phyloP scores from a whole-genome alignment of 371 early-diverging fungal genomes.

The Apophysomyces variabilis region DNA sequence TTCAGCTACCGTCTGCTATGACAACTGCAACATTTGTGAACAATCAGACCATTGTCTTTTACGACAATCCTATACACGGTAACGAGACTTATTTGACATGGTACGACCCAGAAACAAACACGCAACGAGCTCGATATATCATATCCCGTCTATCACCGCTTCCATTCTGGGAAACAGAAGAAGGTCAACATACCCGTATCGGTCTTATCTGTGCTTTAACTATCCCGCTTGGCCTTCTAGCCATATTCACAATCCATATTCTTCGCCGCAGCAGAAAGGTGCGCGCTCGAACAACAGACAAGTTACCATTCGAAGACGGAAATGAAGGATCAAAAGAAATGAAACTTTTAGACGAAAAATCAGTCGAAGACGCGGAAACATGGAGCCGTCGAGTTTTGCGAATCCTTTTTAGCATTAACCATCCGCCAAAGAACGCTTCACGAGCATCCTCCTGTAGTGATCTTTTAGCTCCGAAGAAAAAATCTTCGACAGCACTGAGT shows the following conservation, averaged over 20 bases:
- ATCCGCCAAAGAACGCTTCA: neutral
- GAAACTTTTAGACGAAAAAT: constrained; percentile 5
- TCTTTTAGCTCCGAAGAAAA: neutral
- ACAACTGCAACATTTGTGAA: neutral
- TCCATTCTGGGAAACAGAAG: constrained; percentile 1
- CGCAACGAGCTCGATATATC: neutral
- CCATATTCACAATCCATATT: neutral
- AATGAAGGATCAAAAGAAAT: neutral
- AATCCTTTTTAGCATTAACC: neutral
- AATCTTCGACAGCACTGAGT: neutral
- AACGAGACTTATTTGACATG: neutral
- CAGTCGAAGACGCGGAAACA: constrained; percentile 6
- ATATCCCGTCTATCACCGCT: neutral
- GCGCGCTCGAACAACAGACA: neutral
- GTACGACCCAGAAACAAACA: neutral
- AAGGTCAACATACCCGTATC: neutral
- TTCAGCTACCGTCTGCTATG: neutral
- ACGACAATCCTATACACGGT: neutral
- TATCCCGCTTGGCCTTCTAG: constrained; percentile 1
- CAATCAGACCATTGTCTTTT: neutral
- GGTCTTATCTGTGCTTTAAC: neutral
- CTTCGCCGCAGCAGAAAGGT: neutral
- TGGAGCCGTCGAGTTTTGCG: constrained; percentile 6
- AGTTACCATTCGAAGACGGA: neutral
- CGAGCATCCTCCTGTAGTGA: constrained; percentile 5